Percentiles rank a stretch among this genome's conserved stretches.
phyloP scores from a whole-genome alignment of 371 early-diverging fungal species.

The Fennellomyces sp. region DNA sequence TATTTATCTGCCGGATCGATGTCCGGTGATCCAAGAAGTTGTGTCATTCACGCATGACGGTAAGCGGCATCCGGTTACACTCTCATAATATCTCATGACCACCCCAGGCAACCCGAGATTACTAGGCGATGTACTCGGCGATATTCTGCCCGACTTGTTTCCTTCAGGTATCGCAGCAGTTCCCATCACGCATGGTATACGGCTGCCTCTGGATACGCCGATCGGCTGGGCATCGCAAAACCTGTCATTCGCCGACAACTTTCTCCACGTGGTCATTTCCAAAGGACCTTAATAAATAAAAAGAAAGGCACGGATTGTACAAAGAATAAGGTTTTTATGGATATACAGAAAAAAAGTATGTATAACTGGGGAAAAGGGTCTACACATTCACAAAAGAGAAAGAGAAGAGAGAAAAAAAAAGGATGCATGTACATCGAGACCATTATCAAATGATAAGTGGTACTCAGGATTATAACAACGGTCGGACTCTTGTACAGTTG shows the following conservation, averaged over 20 bases:
- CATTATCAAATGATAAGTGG: background rate
- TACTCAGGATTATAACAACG: slow-evolving; percentile 5
- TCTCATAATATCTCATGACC: no score
- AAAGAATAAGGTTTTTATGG: background rate
- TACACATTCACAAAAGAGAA: background rate
- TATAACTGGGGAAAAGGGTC: background rate
- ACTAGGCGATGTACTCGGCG: slow-evolving; percentile 4
- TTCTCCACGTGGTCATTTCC: slow-evolving; percentile 67
- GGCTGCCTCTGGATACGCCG: slow-evolving; percentile 59
- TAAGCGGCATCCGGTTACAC: no score
- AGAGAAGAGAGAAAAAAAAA: background rate
- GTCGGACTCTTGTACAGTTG: slow-evolving; percentile 1
- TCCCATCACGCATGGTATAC: slow-evolving; percentile 58
- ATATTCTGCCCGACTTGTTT: slow-evolving; percentile 27
- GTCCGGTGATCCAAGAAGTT: slow-evolving; percentile 67
- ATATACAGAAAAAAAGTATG: slow-evolving; percentile 3
- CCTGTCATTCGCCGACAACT: slow-evolving; percentile 73
- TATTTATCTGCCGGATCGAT: slow-evolving; percentile 60
- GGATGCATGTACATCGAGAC: slow-evolving; percentile 3
- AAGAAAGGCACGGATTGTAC: background rate
- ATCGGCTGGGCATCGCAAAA: slow-evolving; percentile 69
- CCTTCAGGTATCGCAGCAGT: background rate
- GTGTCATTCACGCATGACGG: slow-evolving; percentile 44
- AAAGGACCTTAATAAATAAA: background rate
- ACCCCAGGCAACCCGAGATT: slow-evolving; percentile 2